Percentiles rank a stretch among this genome's conserved stretches.
Evolutionary conservation across 2,329 filamentous ascomycete species (phyloP).

Genomic region (Tricladium varicosporioides): DNA sequence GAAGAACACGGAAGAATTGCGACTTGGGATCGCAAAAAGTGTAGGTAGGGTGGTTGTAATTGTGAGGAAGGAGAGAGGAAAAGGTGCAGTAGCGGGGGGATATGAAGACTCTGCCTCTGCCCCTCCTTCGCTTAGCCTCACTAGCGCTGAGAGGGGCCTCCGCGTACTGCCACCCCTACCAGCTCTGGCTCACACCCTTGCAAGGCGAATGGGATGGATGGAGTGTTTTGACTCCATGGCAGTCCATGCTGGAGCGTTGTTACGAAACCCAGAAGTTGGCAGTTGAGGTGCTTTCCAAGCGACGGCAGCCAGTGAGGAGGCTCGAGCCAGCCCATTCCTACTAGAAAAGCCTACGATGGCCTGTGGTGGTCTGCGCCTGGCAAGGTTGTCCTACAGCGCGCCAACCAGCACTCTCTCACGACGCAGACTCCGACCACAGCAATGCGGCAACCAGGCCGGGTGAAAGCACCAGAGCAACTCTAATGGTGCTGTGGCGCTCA

Average conservation of each 20-base stretch:
- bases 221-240: neutral
- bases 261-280: constrained; percentile 4
- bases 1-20: constrained; percentile 16
- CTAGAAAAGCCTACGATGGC: no score
- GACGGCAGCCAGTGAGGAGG: constrained; percentile 6
- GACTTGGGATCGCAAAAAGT: constrained; percentile 18
- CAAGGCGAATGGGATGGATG: neutral
- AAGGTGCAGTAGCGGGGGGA: constrained; percentile 21
- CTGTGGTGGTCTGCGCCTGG: constrained; percentile 6
- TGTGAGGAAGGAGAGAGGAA: constrained; percentile 13
- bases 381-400: constrained; percentile 13
- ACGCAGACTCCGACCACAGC: constrained; percentile 8
- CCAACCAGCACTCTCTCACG: constrained; percentile 11
- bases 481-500: constrained; percentile 12
- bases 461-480: constrained; percentile 6
- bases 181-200: neutral
- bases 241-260: neutral
- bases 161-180: neutral
- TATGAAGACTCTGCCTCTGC: constrained; percentile 15
- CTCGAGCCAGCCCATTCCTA: neutral
- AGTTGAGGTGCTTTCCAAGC: neutral
- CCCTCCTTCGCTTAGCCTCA: constrained; percentile 7
- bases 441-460: constrained; percentile 18
- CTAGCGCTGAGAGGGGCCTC: constrained; percentile 1
- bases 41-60: constrained; percentile 7